Conservation (phyloP, 192 early-diverging fungal genomes). For the Entomortierella beljakovae region DNA sequence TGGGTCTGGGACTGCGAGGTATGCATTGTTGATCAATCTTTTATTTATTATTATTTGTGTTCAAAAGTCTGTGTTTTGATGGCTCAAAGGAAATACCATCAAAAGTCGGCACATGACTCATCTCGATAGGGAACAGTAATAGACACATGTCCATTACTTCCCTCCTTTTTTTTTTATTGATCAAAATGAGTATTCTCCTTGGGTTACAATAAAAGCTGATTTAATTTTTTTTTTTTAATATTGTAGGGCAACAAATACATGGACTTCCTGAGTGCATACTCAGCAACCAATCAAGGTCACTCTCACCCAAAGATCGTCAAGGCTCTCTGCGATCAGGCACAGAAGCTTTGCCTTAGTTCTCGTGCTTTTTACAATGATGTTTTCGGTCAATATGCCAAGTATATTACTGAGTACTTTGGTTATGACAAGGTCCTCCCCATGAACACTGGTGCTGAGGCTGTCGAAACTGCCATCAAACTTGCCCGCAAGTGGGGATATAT, state of each 20-base stretch:
- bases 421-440: constrained; percentile 99
- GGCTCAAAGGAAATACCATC: no score
- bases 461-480: constrained; percentile 98
- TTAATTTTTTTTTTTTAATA: neutral
- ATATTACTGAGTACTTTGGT: constrained; percentile 92
- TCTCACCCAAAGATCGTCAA: constrained; percentile 95
- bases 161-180: neutral
- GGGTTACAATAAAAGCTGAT: no score
- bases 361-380: constrained; percentile 98
- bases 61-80: no score
- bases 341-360: constrained; percentile 86
- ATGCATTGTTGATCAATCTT: constrained; percentile 22
- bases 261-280: constrained; percentile 90
- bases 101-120: constrained; percentile 71
- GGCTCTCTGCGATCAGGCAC: constrained; percentile 91
- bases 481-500: constrained; percentile 97
- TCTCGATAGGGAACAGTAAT: neutral
- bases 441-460: constrained; percentile 99
- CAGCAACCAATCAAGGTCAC: constrained; percentile 92
- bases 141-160: neutral
- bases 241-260: constrained; percentile 82
- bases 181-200: neutral
- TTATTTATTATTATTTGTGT: neutral
- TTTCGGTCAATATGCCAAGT: constrained; percentile 92
- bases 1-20: constrained; percentile 95